These are phyloP conservation scores for Kurtzmaniella cleridarum DNA, from an alignment of 805 yeast genomes.

Conservation along the genomic window DNA sequence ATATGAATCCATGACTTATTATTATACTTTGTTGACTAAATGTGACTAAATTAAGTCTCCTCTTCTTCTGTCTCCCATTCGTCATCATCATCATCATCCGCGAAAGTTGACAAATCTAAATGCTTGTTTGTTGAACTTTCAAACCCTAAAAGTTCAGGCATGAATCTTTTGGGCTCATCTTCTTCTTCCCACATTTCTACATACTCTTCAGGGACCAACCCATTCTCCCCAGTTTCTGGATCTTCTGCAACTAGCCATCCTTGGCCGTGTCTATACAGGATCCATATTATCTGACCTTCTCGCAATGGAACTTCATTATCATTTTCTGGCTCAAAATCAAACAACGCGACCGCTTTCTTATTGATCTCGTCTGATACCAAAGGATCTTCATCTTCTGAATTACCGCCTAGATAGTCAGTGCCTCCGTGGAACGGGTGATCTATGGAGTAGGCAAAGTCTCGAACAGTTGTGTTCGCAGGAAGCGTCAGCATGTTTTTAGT, in stretches of 20 bases:
- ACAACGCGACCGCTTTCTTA: conserved; percentile 74
- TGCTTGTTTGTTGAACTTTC: conserved; percentile 14
- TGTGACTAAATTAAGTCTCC: conserved; percentile 10
- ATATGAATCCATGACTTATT: too few species aligned
- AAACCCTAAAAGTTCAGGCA: conserved; percentile 29
- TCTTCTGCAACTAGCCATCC: conserved; percentile 97
- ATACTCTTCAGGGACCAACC: conserved; percentile 92
- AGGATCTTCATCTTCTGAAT: conserved; percentile 5
- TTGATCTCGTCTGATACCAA: conserved; percentile 32
- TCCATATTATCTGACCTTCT: conserved; percentile 82
- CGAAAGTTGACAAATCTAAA: conserved; percentile 15
- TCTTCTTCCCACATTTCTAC: conserved; percentile 49
- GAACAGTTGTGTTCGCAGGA: conserved; percentile 41
- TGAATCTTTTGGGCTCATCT: conserved; percentile 43
- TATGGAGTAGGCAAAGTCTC: conserved; percentile 78
- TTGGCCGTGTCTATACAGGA: conserved; percentile 90
- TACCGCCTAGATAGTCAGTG: conserved; percentile 3
- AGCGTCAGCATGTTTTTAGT: neutral
- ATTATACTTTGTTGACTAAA: too few species aligned
- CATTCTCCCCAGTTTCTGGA: conserved; percentile 70
- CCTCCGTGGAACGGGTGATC: conserved; percentile 72
- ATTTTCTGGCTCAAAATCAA: conserved; percentile 88
- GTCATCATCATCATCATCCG: conserved; percentile 10
- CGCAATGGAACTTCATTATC: conserved; percentile 78
- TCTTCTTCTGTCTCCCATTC: conserved; percentile 16